A percentile compares a stretch with the other conserved stretches of the same genome.
phyloP scores from a whole-genome alignment of 73 alveolate genomes.

The Breviolum minutum region DNA sequence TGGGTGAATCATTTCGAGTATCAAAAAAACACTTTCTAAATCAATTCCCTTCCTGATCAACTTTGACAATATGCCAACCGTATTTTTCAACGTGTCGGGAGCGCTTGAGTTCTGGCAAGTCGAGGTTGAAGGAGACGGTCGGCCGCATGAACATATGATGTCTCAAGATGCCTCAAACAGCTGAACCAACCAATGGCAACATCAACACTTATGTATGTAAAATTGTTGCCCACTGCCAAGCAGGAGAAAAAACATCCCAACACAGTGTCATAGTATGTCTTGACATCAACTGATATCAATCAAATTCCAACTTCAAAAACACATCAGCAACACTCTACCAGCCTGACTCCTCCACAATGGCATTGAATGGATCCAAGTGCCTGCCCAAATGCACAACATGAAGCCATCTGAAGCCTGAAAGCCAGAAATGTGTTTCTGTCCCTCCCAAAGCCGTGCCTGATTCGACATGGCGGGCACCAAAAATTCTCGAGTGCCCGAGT shows the following conservation, averaged over 20 bases:
- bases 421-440: neutral
- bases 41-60: neutral
- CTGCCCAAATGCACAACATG: neutral
- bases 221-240: no score
- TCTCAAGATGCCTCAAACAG: conserved; percentile 53
- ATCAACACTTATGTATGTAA: neutral
- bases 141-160: conserved; percentile 95
- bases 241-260: no score
- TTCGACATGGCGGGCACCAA: conserved; percentile 86
- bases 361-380: conserved; percentile 93
- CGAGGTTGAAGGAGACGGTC: conserved; percentile 80
- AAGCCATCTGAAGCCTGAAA: neutral
- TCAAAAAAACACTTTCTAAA: neutral
- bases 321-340: neutral
- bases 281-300: no score
- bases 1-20: neutral
- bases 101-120: conserved; percentile 91
- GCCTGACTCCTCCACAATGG: conserved; percentile 68
- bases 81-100: neutral
- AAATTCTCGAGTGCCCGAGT: conserved; percentile 92
- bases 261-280: no score
- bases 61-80: neutral
- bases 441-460: neutral
- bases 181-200: neutral
- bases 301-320: no score